These are phyloP conservation scores for Lindgomyces ingoldianus DNA, from an alignment of 495 filamentous ascomycete species.

Conservation along the genomic window DNA sequence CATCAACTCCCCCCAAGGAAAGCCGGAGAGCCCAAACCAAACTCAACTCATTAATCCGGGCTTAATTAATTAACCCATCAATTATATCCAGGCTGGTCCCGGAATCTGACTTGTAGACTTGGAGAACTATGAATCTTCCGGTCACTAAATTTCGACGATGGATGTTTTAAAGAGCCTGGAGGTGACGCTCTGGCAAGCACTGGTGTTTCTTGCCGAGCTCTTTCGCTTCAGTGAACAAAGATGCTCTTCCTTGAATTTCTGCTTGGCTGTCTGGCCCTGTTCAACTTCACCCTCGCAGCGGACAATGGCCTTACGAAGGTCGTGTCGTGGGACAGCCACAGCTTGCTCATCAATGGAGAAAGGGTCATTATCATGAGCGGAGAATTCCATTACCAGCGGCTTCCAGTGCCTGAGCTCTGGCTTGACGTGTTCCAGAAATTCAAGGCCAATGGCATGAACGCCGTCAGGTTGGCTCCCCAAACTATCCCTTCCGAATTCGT, in stretches of 20 bases:
- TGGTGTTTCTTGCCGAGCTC: no score
- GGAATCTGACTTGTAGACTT: no score
- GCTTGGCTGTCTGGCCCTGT: background rate
- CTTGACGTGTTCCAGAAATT: conserved; percentile 37
- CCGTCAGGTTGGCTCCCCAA: conserved; percentile 6
- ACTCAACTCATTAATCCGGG: background rate
- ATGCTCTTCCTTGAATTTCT: conserved; percentile 9
- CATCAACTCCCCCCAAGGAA: no score
- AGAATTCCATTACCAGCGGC: conserved; percentile 34
- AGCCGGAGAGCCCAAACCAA: background rate
- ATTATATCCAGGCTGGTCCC: background rate
- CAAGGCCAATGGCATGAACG: conserved; percentile 33
- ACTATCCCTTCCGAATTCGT: background rate
- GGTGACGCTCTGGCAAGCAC: background rate
- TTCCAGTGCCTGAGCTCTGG: conserved; percentile 35
- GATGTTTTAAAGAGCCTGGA: background rate
- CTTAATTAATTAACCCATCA: conserved; percentile 8
- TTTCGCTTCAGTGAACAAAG: no score
- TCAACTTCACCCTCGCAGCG: conserved; percentile 7
- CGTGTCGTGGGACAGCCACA: conserved; percentile 31
- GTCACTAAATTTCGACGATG: no score
- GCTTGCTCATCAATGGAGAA: conserved; percentile 29
- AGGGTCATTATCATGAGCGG: conserved; percentile 26
- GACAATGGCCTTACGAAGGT: conserved; percentile 25
- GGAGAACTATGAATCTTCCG: background rate